These are phyloP conservation scores for Trametes cinnabarina DNA, from an alignment of 768 basidiomycete species.

Conservation along the genomic window DNA sequence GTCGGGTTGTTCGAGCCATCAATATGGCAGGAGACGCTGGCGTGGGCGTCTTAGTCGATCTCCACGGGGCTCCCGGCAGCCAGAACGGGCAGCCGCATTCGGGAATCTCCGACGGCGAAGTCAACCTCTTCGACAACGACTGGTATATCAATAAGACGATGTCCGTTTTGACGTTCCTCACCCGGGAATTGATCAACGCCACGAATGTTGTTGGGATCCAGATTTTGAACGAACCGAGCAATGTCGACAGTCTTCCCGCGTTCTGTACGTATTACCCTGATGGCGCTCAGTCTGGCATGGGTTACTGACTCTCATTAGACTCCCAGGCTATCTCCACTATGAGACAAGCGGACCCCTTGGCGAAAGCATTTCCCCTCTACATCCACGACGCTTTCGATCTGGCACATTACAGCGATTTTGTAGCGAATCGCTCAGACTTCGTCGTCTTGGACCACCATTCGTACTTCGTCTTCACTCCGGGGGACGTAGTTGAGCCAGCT, in stretches of 20 bases:
- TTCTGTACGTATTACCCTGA: constrained; percentile 35
- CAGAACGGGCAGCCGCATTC: constrained; percentile 45
- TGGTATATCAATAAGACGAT: constrained; percentile 40
- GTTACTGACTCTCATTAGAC: constrained; percentile 36
- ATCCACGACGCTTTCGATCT: constrained; percentile 69
- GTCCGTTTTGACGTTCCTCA: constrained; percentile 38
- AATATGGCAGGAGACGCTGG: constrained; percentile 39
- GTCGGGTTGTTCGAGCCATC: constrained; percentile 42
- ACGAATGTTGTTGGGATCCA: constrained; percentile 46
- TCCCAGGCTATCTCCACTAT: constrained; percentile 49
- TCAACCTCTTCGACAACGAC: constrained; percentile 37
- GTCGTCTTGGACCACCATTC: constrained; percentile 74
- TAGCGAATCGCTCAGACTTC: constrained; percentile 54
- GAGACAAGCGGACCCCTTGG: constrained; percentile 39
- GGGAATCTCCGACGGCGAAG: constrained; percentile 43
- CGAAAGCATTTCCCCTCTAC: constrained; percentile 54
- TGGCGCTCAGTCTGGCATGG: constrained; percentile 5
- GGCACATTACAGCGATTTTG: constrained; percentile 46
- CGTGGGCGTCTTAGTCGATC: constrained; percentile 51
- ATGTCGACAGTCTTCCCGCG: constrained; percentile 44
- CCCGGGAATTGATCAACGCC: constrained; percentile 31
- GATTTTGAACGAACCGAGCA: constrained; percentile 51
- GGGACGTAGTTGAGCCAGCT: constrained; percentile 47
- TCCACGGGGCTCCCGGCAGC: constrained; percentile 53
- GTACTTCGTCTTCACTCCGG: constrained; percentile 63